These are phyloP conservation scores for Citrus sp. DNA, from an alignment of 345 rosid genomes.

Conservation along the genomic window DNA sequence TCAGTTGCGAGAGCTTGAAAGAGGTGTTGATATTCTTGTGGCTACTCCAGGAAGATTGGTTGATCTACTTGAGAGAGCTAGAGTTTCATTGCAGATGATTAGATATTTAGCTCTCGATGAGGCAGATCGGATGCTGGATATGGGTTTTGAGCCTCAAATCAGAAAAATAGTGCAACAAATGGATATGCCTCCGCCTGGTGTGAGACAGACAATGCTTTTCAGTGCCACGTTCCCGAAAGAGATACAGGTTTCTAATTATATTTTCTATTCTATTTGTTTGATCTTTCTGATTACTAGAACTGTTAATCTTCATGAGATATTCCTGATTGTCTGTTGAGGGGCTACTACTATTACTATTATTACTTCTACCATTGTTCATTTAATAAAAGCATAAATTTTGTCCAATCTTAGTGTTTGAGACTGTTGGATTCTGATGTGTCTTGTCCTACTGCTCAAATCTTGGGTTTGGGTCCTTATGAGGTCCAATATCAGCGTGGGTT, in stretches of 20 bases:
- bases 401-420: not conserved
- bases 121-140: conserved; percentile 98
- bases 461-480: not conserved
- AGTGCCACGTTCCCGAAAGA: conserved; percentile 99
- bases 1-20: conserved; percentile 91
- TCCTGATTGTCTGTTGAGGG: not conserved
- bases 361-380: not conserved
- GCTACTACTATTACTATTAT: not conserved
- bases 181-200: conserved; percentile 97
- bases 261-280: not conserved
- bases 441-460: not conserved
- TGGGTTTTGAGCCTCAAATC: conserved; percentile 99
- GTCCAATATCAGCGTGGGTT: not conserved
- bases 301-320: not conserved
- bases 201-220: conserved; percentile 88
- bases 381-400: not conserved
- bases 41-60: conserved; percentile 99
- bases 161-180: conserved; percentile 92
- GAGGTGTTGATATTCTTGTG: conserved; percentile 97
- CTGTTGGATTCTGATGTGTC: not conserved
- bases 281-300: not conserved
- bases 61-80: conserved; percentile 91
- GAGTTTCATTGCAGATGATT: conserved; percentile 90
- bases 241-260: conserved; percentile 65
- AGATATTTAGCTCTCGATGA: conserved; percentile 90